Evolutionary conservation across 768 basidiomycete genomes (phyloP).

Genomic region (Udeniomyces megalosporus): DNA sequence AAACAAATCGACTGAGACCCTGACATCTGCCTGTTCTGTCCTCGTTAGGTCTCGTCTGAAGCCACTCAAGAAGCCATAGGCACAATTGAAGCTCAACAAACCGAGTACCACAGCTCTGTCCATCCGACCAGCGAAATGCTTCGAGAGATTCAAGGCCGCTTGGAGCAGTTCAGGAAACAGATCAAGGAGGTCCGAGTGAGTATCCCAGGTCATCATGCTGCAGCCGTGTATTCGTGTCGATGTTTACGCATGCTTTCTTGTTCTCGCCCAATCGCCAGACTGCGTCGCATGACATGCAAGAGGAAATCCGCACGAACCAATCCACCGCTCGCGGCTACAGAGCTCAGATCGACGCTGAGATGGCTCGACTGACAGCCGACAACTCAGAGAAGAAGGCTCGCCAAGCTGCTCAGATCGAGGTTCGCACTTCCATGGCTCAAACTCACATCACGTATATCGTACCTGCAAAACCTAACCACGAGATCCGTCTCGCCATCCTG

Average conservation of each 20-base stretch:
- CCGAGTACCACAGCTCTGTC: conserved; percentile 29
- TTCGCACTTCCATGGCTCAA: too few species aligned
- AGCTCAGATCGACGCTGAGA: background rate
- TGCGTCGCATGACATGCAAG: background rate
- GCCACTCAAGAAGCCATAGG: too few species aligned
- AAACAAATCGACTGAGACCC: conserved; percentile 32
- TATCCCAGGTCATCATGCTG: too few species aligned
- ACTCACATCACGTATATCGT: background rate
- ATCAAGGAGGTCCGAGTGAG: background rate
- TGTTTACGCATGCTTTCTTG: too few species aligned
- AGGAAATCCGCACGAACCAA: background rate
- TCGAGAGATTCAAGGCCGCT: background rate
- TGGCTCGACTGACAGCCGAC: background rate
- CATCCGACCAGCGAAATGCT: conserved; percentile 4
- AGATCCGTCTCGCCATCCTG: background rate
- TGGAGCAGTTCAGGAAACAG: background rate
- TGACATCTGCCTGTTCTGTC: too few species aligned
- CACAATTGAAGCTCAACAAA: too few species aligned
- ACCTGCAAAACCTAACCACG: too few species aligned
- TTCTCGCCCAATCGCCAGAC: too few species aligned
- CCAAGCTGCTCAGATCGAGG: background rate
- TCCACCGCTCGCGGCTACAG: background rate
- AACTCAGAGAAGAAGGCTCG: conserved; percentile 5
- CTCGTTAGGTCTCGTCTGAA: too few species aligned
- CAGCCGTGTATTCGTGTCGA: too few species aligned